These are phyloP conservation scores for Rhytidiadelphus loreus DNA, from an alignment of 225 moss, liverwort and hornwort species.

Conservation along the genomic window DNA sequence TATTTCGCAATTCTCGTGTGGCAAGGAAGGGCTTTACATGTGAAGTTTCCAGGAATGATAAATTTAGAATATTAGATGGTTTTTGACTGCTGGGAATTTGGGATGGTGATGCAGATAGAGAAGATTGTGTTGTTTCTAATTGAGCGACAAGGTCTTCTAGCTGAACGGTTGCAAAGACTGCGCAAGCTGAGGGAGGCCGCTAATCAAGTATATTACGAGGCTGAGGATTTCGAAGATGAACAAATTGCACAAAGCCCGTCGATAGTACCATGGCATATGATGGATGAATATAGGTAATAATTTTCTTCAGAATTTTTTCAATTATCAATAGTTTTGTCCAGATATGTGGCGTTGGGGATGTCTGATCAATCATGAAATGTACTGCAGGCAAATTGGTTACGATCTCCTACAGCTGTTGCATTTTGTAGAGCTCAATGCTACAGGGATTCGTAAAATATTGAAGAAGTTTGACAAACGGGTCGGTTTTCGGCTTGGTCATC, in stretches of 20 bases:
- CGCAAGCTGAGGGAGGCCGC: constrained; percentile 35
- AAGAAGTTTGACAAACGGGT: constrained; percentile 98
- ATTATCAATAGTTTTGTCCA: not conserved
- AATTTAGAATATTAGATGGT: not conserved
- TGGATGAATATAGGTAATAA: constrained; percentile 48
- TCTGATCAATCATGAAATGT: not conserved
- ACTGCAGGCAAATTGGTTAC: constrained; percentile 61
- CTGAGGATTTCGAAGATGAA: constrained; percentile 6
- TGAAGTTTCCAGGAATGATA: not conserved
- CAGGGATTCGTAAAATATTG: constrained; percentile 81
- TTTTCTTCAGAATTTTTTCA: not conserved
- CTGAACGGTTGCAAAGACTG: constrained; percentile 71
- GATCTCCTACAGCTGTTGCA: constrained; percentile 75
- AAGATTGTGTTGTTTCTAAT: constrained; percentile 87
- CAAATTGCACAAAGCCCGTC: not conserved
- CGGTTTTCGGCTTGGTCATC: constrained; percentile 72
- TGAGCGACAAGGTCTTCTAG: constrained; percentile 81
- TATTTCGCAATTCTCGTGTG: not conserved
- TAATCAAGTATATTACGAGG: constrained; percentile 6
- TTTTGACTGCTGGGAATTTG: not conserved
- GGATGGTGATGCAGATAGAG: constrained; percentile 55
- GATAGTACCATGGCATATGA: constrained; percentile 24
- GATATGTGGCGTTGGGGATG: not conserved
- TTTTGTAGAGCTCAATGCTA: constrained; percentile 90
- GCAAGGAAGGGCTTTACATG: not conserved